Base-by-base conservation (phyloP, 371 early-diverging fungal genomes). In the Mortierella sp. region DNA sequence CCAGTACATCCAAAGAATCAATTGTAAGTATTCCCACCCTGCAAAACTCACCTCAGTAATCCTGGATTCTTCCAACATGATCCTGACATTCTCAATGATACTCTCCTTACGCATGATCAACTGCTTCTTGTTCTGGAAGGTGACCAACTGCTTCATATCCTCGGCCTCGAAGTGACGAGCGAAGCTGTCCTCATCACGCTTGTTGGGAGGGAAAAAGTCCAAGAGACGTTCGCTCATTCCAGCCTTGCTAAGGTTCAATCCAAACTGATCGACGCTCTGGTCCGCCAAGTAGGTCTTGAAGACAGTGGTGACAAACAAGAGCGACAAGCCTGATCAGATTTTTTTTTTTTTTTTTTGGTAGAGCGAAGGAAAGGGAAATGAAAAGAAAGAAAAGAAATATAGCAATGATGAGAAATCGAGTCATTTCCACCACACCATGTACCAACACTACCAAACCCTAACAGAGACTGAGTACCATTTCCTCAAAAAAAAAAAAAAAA, bases 131-230 rank as follows among this genome's bases (percentile, higher is more conserved):
- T 86, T 89, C 75, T 92, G 90, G 85, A 92, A 92, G 43, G 90
- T 93, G 44, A 93, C 93, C 59, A 97, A 79, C 52, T 89, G 87
- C 82, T 92, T 93, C 90, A 97, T 90, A 59, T 94, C 96, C 79
- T 95, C 94, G 48, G 92, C 93, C 81, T 95, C 95, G 84, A 96
- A 96, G 83, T 96, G 96, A 58, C 93, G 93, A 44, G 89, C 91
- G 71, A 97, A 89, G 81, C 92, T 91, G 62, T 95, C 94, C 71
- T 93, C 94, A 75, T 90, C 90, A 66, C 95, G 90, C 86, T 96
- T 95, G 85, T 90, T 94, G 61, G 92, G 92, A 60, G 97, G 97
- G 91, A 96, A 96, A 68, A 97, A 94, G 56, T 95, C 95, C 60
- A 90, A 82, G 57, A 97, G 87, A 69, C 88, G 89, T 57, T 83